Evolutionary conservation across 768 basidiomycete genomes (phyloP).

Genomic region (Coprinopsis sp.): DNA sequence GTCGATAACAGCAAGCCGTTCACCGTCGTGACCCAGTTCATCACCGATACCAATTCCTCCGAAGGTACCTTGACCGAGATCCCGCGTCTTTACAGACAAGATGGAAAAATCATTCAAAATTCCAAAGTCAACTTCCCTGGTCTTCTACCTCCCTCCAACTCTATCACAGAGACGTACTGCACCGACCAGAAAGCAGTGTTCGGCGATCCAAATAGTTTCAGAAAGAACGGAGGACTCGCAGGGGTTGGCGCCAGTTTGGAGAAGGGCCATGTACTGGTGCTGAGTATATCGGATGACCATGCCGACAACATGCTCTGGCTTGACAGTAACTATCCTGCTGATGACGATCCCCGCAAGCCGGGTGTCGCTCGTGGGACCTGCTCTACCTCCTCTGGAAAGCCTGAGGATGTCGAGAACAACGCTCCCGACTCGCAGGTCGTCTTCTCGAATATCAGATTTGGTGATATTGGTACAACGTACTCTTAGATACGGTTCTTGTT

Average conservation of each 20-base stretch:
- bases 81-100: constrained; percentile 25
- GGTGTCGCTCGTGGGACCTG: constrained; percentile 37
- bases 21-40: constrained; percentile 36
- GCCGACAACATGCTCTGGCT: constrained; percentile 9
- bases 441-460: constrained; percentile 42
- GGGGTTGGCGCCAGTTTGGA: constrained; percentile 1
- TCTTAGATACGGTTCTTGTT: no score
- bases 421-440: constrained; percentile 27
- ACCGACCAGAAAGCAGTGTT: constrained; percentile 30
- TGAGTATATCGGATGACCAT: constrained; percentile 2
- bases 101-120: constrained; percentile 35
- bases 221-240: constrained; percentile 3
- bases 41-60: constrained; percentile 33
- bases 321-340: constrained; percentile 2
- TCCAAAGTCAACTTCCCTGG: constrained; percentile 27
- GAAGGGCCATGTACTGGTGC: constrained; percentile 3
- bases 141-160: constrained; percentile 25
- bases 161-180: constrained; percentile 35
- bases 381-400: constrained; percentile 33
- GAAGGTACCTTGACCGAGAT: constrained; percentile 22
- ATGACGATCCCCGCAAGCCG: constrained; percentile 14
- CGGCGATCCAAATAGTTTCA: constrained; percentile 22
- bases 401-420: constrained; percentile 30
- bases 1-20: constrained; percentile 16
- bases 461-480: constrained; percentile 15